These are phyloP conservation scores for Paraconiothyrium brasiliense DNA, from an alignment of 2,329 filamentous ascomycete species.

Conservation along the genomic window DNA sequence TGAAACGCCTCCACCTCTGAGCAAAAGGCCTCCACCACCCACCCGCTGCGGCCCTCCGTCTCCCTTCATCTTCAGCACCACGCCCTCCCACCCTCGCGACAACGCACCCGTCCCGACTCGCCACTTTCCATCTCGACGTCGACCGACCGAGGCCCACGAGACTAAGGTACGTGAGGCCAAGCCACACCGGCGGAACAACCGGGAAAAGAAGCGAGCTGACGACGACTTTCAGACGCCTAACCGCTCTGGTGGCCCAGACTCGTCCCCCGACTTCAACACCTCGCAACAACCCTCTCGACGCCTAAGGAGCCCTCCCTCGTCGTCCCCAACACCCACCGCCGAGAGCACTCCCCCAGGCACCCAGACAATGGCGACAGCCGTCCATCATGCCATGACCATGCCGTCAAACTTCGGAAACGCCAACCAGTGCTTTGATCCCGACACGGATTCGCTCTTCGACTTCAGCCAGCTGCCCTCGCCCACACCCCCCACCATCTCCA, in stretches of 20 bases:
- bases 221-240: constrained; percentile 48
- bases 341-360: constrained; percentile 25
- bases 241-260: constrained; percentile 33
- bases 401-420: constrained; percentile 37
- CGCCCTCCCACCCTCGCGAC: constrained; percentile 10
- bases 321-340: constrained; percentile 19
- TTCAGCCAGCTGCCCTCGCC: constrained; percentile 71
- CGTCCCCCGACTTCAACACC: constrained; percentile 30
- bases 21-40: constrained; percentile 36
- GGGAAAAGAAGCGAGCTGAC: constrained; percentile 47
- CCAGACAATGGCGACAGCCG: constrained; percentile 46
- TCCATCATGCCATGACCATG: constrained; percentile 49
- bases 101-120: background rate
- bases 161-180: constrained; percentile 25
- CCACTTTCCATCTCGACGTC: constrained; percentile 9
- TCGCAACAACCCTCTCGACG: constrained; percentile 34
- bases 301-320: constrained; percentile 35
- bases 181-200: constrained; percentile 43
- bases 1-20: constrained; percentile 41
- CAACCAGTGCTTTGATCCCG: constrained; percentile 52
- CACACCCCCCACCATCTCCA: constrained; percentile 62
- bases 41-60: background rate
- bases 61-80: constrained; percentile 18
- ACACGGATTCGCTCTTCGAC: constrained; percentile 54
- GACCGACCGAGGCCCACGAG: constrained; percentile 11